Percentiles rank a stretch among this genome's conserved stretches.
phyloP scores from a whole-genome alignment of 225 moss, liverwort and hornwort species.

The Lunularia cruciata region DNA sequence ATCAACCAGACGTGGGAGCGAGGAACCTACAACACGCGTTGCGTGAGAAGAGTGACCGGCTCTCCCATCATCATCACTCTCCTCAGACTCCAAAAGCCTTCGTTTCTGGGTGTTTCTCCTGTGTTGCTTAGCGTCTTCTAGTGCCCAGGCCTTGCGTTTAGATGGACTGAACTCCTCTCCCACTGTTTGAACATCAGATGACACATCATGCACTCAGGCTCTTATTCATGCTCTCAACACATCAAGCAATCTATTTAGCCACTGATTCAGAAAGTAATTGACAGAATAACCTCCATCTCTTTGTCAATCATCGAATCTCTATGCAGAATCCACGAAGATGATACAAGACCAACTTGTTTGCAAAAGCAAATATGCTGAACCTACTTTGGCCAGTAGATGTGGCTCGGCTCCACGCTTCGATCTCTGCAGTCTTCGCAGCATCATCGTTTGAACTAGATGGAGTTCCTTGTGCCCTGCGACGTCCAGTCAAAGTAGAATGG shows the following conservation, averaged over 20 bases:
- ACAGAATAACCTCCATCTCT: too few relatives aligned
- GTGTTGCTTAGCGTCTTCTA: conserved; percentile 53
- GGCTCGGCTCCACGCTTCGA: conserved; percentile 14
- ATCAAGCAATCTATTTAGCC: too few relatives aligned
- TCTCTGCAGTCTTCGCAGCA: conserved; percentile 27
- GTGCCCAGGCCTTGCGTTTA: conserved; percentile 59
- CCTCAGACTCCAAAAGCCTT: conserved; percentile 54
- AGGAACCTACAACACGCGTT: background rate
- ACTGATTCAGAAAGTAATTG: too few relatives aligned
- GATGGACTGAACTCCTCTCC: conserved; percentile 20
- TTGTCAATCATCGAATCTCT: too few relatives aligned
- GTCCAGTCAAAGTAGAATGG: conserved; percentile 20
- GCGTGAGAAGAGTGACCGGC: conserved; percentile 8
- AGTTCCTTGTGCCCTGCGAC: conserved; percentile 17
- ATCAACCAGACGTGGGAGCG: conserved; percentile 28
- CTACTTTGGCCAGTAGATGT: conserved; percentile 12
- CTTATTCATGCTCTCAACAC: background rate
- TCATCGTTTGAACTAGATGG: conserved; percentile 14
- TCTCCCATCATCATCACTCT: conserved; percentile 55
- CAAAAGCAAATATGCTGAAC: too few relatives aligned
- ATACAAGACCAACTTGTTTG: too few relatives aligned
- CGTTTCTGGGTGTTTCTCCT: conserved; percentile 43
- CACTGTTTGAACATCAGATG: conserved; percentile 20
- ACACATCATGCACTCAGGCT: background rate
- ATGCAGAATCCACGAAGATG: too few relatives aligned